Evolutionary conservation across 2,329 filamentous ascomycete genomes (phyloP).

Genomic region (Diplodia intermedia): DNA sequence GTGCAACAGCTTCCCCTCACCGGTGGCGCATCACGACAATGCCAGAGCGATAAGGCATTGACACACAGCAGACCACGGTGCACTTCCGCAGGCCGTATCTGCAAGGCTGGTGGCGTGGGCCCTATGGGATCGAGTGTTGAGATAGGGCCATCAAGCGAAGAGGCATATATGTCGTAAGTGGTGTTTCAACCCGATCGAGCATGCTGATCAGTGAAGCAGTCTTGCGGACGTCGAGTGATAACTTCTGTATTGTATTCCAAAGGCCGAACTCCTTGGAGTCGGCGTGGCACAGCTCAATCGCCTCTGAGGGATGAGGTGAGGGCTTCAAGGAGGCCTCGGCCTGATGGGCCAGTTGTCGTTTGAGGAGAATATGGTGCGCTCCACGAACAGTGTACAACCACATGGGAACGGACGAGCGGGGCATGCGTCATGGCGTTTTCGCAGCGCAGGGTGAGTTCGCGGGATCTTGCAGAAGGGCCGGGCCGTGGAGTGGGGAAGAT

Average conservation of each 20-base stretch:
- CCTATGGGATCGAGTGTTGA: background rate
- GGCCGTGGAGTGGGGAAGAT: conserved; percentile 4
- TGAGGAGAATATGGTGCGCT: background rate
- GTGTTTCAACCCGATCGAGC: no score
- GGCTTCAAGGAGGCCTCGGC: no score
- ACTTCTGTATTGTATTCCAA: no score
- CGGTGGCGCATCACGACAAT: background rate
- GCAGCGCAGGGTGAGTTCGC: background rate
- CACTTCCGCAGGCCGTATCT: background rate
- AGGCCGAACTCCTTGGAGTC: no score
- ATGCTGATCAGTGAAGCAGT: background rate
- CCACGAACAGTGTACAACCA: background rate
- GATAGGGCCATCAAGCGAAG: no score
- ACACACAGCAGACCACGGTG: background rate
- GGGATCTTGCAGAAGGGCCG: conserved; percentile 26
- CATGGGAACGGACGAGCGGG: background rate
- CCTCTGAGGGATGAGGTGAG: no score
- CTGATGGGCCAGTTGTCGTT: background rate
- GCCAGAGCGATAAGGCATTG: background rate
- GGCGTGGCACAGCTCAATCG: no score
- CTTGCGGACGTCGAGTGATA: no score
- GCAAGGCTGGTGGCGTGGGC: background rate
- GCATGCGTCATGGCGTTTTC: conserved; percentile 10
- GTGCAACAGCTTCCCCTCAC: conserved; percentile 22
- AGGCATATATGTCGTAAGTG: conserved; percentile 1